These are phyloP conservation scores for Westerdykella sp. DNA, from an alignment of 2,329 filamentous ascomycete genomes.

Conservation along the genomic window DNA sequence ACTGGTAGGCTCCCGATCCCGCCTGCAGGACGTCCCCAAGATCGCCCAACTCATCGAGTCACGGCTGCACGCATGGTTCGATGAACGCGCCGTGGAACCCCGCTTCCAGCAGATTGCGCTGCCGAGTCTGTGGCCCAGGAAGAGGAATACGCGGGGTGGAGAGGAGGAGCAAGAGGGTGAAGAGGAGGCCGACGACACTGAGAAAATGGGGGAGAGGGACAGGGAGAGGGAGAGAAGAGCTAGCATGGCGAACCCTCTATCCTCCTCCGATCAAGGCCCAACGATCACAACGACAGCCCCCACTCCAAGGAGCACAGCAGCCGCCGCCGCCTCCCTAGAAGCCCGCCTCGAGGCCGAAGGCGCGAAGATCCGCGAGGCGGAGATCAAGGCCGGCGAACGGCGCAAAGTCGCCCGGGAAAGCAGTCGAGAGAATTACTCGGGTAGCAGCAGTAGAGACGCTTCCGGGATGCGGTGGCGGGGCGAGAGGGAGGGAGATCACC, in stretches of 20 bases:
- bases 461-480: conserved; percentile 27
- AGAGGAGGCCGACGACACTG: conserved; percentile 11
- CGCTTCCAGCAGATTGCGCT: conserved; percentile 81
- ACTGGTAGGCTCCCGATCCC: conserved; percentile 69
- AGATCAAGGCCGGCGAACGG: conserved; percentile 29
- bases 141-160: conserved; percentile 73
- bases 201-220: conserved; percentile 4
- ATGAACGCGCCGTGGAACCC: conserved; percentile 78
- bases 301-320: too few relatives aligned
- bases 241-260: not conserved
- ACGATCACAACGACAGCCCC: too few relatives aligned
- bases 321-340: conserved; percentile 18
- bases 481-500: conserved; percentile 4
- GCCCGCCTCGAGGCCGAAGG: conserved; percentile 33
- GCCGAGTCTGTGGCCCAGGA: conserved; percentile 75
- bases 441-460: conserved; percentile 4
- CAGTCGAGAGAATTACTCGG: not conserved
- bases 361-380: conserved; percentile 33
- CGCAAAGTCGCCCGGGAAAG: conserved; percentile 1
- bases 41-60: conserved; percentile 79
- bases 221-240: conserved; percentile 5
- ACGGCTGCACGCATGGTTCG: conserved; percentile 78
- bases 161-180: conserved; percentile 50
- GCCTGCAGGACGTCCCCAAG: conserved; percentile 80
- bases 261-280: not conserved